Conservation (phyloP, 2,329 filamentous ascomycete genomes). For the Neofusicoccum kwambonambiense region DNA sequence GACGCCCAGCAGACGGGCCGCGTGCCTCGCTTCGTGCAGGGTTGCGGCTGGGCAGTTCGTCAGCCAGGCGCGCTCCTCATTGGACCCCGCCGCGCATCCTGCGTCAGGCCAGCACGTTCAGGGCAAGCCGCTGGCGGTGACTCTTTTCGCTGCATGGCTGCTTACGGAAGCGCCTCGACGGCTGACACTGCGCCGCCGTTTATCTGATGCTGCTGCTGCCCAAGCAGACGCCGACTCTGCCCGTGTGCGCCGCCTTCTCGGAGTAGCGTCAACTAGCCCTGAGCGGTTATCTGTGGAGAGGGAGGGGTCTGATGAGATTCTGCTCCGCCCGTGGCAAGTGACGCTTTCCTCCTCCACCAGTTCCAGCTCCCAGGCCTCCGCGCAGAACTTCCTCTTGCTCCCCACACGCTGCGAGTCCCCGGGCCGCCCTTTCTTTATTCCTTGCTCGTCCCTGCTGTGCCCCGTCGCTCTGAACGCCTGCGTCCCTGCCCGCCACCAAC, state of each 20-base stretch:
- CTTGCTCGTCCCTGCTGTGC: background rate
- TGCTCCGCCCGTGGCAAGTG: background rate
- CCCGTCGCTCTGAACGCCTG: background rate
- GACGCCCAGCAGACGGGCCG: background rate
- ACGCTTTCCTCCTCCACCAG: background rate
- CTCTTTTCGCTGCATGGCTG: conserved; percentile 13
- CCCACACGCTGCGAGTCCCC: too few species aligned
- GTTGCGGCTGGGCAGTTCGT: background rate
- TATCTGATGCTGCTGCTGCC: conserved; percentile 1
- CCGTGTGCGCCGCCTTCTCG: background rate
- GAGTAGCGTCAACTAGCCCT: background rate
- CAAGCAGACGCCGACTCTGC: background rate
- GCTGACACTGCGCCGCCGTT: conserved; percentile 6
- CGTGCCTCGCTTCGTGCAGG: background rate
- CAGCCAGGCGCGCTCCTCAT: background rate
- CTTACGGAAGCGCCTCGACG: conserved; percentile 8
- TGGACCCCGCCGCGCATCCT: background rate
- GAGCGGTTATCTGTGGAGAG: conserved; percentile 9
- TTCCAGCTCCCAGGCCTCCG: background rate
- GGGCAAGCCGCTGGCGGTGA: conserved; percentile 10
- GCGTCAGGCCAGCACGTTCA: conserved; percentile 1
- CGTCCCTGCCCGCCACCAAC: background rate
- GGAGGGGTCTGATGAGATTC: background rate
- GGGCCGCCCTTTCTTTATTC: background rate
- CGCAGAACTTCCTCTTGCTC: too few species aligned